Percentiles rank a stretch among this genome's conserved stretches.
Evolutionary conservation across 768 basidiomycete species (phyloP).

Genomic region (Hygrophoropsis aurantiaca): DNA sequence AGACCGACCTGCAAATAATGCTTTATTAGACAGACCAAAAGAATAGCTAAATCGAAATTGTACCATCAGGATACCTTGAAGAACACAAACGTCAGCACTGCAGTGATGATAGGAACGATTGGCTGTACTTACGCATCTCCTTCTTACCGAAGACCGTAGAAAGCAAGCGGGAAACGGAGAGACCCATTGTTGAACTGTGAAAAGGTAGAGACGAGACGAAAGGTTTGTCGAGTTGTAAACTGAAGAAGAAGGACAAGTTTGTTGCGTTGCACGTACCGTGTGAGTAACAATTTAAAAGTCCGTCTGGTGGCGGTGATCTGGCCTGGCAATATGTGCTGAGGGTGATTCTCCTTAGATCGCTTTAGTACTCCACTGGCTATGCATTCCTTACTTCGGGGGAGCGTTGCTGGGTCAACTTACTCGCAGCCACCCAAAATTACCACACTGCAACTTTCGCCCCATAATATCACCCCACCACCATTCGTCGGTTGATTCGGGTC

Average conservation of each 20-base stretch:
- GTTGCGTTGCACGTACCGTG: slow-evolving; percentile 29
- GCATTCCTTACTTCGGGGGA: too few relatives aligned
- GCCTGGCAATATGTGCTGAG: too few relatives aligned
- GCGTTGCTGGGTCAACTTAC: too few relatives aligned
- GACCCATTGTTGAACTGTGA: slow-evolving; percentile 64
- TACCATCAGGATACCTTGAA: slow-evolving; percentile 94
- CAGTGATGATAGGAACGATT: slow-evolving; percentile 20
- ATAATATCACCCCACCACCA: too few relatives aligned
- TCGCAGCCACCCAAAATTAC: too few relatives aligned
- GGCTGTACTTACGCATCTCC: slow-evolving; percentile 89
- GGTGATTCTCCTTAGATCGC: too few relatives aligned
- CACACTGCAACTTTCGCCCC: too few relatives aligned
- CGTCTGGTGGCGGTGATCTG: slow-evolving; percentile 21
- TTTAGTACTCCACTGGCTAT: too few relatives aligned
- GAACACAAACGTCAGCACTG: slow-evolving; percentile 26
- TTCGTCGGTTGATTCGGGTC: too few relatives aligned
- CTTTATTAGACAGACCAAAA: background rate
- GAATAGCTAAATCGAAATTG: slow-evolving; percentile 8
- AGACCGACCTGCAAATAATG: slow-evolving; percentile 77
- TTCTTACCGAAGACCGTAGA: slow-evolving; percentile 93
- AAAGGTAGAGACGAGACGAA: slow-evolving; percentile 30
- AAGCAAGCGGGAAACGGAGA: slow-evolving; percentile 73
- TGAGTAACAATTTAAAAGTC: slow-evolving; percentile 32
- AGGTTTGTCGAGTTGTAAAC: slow-evolving; percentile 24
- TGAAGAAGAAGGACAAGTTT: slow-evolving; percentile 33